phyloP scores from a whole-genome alignment of 2,329 filamentous ascomycete genomes.

The Aspergillus niger region DNA sequence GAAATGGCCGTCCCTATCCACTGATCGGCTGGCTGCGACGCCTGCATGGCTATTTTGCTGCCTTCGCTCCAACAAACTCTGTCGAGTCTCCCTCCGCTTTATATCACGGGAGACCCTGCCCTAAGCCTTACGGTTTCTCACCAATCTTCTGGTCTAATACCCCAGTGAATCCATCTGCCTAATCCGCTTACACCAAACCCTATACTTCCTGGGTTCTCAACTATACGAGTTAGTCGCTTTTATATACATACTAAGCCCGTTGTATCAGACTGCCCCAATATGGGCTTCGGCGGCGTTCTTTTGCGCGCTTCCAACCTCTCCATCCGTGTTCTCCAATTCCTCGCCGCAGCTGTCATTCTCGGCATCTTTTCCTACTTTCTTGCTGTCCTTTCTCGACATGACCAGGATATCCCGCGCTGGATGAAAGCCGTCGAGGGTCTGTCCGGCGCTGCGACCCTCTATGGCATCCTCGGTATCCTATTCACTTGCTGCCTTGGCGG shows the following conservation, averaged over 20 bases:
- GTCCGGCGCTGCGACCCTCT: conserved; percentile 71
- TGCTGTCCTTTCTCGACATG: conserved; percentile 66
- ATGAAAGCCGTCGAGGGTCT: conserved; percentile 77
- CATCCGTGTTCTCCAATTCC: conserved; percentile 73
- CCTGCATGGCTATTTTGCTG: conserved; percentile 25
- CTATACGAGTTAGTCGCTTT: neutral
- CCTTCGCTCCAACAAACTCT: conserved; percentile 20
- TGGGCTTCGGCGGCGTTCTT: conserved; percentile 62
- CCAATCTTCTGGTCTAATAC: neutral
- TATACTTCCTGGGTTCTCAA: no score
- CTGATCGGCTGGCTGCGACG: conserved; percentile 22
- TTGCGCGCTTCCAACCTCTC: conserved; percentile 71
- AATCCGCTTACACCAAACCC: neutral
- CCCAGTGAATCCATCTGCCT: neutral
- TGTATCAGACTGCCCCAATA: conserved; percentile 37
- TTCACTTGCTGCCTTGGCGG: conserved; percentile 80
- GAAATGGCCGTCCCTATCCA: conserved; percentile 17
- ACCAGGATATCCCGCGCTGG: conserved; percentile 63
- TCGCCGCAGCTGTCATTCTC: conserved; percentile 71
- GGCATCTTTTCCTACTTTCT: conserved; percentile 85
- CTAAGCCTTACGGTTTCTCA: neutral
- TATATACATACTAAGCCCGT: neutral
- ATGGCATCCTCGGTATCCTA: conserved; percentile 70
- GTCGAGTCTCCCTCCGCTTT: conserved; percentile 9
- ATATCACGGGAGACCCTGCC: neutral